Evolutionary conservation across 2,329 filamentous ascomycete species (phyloP), one percentile per base, ranked within the genome.

Genomic region (Tolypocladium tundrense): DNA sequence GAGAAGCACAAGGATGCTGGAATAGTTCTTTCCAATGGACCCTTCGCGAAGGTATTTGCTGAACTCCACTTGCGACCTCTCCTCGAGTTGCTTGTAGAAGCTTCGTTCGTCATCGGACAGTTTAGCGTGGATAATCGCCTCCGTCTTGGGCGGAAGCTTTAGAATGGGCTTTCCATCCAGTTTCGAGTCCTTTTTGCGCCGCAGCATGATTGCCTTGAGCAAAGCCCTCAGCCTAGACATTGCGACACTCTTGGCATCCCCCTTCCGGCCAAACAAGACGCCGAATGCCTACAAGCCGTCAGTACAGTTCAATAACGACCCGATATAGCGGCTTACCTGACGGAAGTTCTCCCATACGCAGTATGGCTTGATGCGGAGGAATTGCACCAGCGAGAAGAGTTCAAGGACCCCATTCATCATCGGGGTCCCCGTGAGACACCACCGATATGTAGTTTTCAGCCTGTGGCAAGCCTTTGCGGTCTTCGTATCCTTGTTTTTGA

Each of bases 361-460:
- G 70, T 94, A 96, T 2, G 90, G 91, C 60, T 80, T 80, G 67
- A 95, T 92, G 2, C 80, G 78, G 19, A 96, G 77, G 66, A 96
- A 97, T 2, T 83, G 81, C 51, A 96, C 77, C 24, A 96, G 74
- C 0, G 90, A 88, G 66, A 83, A 91, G 3, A 96, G 77, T 65
- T 97, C 92, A 31, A 82, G 77, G 3, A 93, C 84, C 14, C 80
- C 84, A 65, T 96, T 96, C 88, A 94, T 94, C 79, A 95, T 93
- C 0, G 90, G 90, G 0, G 90, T 94, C 56, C 90, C 90, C 0
- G 88, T 91, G 27, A 94, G 73, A 2, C 87, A 86, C 91, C 91
- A 96, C 63, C 88, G 80, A 50, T 88, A 89, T 24, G 83, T 80
- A 1, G 90, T 86, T 48, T 79, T 75, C 11, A 96, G 71, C 51